Evolutionary conservation across 768 basidiomycete genomes (phyloP).

Genomic region (Floccularia luteovirens): DNA sequence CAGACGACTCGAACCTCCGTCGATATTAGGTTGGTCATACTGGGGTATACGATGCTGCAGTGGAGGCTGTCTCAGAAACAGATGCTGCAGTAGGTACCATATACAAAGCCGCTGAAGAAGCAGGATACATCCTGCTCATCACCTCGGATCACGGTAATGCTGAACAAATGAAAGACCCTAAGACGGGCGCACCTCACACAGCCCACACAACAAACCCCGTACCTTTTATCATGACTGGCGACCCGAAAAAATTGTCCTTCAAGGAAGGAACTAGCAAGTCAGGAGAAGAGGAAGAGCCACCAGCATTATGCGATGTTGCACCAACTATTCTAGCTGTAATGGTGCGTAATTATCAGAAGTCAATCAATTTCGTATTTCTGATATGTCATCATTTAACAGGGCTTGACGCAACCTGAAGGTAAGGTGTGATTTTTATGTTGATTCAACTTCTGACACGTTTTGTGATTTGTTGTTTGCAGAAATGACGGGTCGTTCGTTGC

Average conservation of each 20-base stretch:
- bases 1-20: background rate
- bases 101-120: conserved; percentile 76
- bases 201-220: conserved; percentile 89
- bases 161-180: conserved; percentile 84
- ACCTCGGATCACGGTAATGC: conserved; percentile 97
- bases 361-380: background rate
- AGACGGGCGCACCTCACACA: conserved; percentile 84
- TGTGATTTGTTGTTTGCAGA: conserved; percentile 19
- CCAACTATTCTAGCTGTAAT: conserved; percentile 80
- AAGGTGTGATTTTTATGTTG: conserved; percentile 3
- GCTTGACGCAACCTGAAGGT: conserved; percentile 66
- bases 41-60: conserved; percentile 85
- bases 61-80: conserved; percentile 80
- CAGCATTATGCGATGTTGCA: conserved; percentile 81
- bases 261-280: conserved; percentile 48
- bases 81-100: conserved; percentile 86
- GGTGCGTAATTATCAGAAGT: conserved; percentile 24
- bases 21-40: conserved; percentile 79
- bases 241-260: conserved; percentile 47
- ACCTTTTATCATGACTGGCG: conserved; percentile 83
- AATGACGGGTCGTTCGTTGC: conserved; percentile 55
- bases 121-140: conserved; percentile 81
- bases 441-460: background rate
- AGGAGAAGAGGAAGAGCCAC: conserved; percentile 62
- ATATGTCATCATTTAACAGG: conserved; percentile 20